A percentile compares a stretch with the other conserved stretches of the same genome.
These are phyloP conservation scores for Ogataea nonfermentans DNA, from an alignment of 805 yeast species.

Conservation along the genomic window DNA sequence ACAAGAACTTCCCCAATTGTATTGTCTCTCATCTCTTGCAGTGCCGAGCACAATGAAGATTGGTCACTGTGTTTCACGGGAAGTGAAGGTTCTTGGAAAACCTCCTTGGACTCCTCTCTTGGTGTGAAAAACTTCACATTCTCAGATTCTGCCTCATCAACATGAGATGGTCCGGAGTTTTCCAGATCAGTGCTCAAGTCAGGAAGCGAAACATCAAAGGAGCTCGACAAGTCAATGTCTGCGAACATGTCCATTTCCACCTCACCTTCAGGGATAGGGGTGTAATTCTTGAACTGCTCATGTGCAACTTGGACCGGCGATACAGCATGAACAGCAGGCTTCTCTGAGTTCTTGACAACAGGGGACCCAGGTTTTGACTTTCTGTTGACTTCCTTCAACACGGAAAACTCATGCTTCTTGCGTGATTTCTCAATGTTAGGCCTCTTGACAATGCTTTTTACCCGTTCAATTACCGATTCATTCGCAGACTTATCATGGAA, in stretches of 20 bases:
- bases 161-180: constrained; percentile 5
- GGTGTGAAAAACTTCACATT: constrained; percentile 21
- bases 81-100: constrained; percentile 6
- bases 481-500: not conserved
- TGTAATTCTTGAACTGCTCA: constrained; percentile 2
- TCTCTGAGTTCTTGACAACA: not conserved
- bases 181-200: constrained; percentile 13
- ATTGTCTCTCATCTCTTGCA: constrained; percentile 21
- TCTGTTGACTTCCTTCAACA: not conserved
- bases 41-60: constrained; percentile 30
- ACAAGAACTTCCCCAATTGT: constrained; percentile 23
- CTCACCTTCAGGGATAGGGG: not conserved
- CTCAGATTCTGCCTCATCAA: constrained; percentile 10
- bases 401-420: constrained; percentile 1
- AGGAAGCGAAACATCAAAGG: constrained; percentile 18
- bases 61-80: constrained; percentile 9
- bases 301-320: constrained; percentile 10
- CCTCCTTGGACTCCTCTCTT: constrained; percentile 14
- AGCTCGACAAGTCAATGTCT: constrained; percentile 17
- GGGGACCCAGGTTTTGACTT: not conserved
- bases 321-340: constrained; percentile 1
- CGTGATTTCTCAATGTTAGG: constrained; percentile 1
- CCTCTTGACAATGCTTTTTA: constrained; percentile 2
- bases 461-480: not conserved
- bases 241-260: constrained; percentile 18